Conservation (phyloP, 257 asterid genomes). For the Nicotiana tomentosiformis region DNA sequence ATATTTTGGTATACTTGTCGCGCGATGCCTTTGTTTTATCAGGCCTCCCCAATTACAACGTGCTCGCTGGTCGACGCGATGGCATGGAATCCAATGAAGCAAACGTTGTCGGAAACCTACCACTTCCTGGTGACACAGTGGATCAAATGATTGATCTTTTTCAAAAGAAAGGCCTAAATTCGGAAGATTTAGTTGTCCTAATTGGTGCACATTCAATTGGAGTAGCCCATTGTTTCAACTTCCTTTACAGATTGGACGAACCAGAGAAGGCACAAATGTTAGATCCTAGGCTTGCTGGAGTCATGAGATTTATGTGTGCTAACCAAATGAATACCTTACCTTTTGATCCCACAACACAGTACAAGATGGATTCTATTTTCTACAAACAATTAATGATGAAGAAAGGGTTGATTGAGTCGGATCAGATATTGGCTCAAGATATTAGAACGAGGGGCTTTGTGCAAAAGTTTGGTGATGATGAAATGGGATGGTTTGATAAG, state of each 20-base stretch:
- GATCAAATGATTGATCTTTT: constrained; percentile 25
- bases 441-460: constrained; percentile 23
- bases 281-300: constrained; percentile 22
- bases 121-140: constrained; percentile 28
- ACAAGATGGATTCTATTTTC: constrained; percentile 44
- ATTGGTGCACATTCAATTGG: constrained; percentile 64
- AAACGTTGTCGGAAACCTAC: constrained; percentile 24
- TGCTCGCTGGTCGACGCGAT: constrained; percentile 47
- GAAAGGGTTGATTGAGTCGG: constrained; percentile 48
- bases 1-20: constrained; percentile 39
- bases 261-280: constrained; percentile 23
- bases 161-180: constrained; percentile 32
- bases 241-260: constrained; percentile 23
- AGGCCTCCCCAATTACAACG: constrained; percentile 35
- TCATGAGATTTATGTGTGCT: constrained; percentile 29
- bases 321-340: constrained; percentile 21
- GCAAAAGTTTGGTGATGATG: constrained; percentile 30
- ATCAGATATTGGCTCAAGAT: constrained; percentile 33
- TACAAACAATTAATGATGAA: constrained; percentile 42
- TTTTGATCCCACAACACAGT: constrained; percentile 38
- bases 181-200: constrained; percentile 48
- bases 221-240: constrained; percentile 39
- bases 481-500: constrained; percentile 38
- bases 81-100: constrained; percentile 30
- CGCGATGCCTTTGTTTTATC: constrained; percentile 47